Conservation (phyloP, 2,329 filamentous ascomycete species). For the Diplodia scrobiculata region DNA sequence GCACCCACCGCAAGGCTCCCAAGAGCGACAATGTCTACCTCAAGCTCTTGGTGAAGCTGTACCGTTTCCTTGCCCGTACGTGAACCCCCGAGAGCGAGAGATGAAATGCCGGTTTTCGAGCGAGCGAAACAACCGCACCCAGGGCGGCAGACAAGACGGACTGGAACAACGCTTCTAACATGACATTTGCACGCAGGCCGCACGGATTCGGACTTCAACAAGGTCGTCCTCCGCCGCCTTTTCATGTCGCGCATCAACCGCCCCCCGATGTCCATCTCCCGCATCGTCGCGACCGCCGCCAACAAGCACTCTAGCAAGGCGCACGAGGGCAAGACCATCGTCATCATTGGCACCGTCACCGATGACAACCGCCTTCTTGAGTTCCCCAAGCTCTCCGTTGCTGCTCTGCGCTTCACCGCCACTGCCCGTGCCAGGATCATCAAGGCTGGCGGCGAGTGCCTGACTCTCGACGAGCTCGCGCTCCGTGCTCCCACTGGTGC, state of each 20-base stretch:
- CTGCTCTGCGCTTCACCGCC: conserved; percentile 93
- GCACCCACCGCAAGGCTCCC: conserved; percentile 82
- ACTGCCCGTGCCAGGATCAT: conserved; percentile 91
- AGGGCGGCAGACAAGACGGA: neutral
- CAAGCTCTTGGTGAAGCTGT: conserved; percentile 96
- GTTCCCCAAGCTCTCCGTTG: conserved; percentile 89
- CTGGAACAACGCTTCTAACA: neutral
- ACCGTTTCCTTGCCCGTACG: conserved; percentile 94
- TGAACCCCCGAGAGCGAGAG: conserved; percentile 36
- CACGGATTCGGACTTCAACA: conserved; percentile 98
- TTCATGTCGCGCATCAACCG: conserved; percentile 99
- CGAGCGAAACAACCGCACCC: conserved; percentile 1
- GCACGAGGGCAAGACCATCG: conserved; percentile 79
- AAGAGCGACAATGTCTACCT: conserved; percentile 99
- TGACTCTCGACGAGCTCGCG: conserved; percentile 97
- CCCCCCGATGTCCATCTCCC: conserved; percentile 80
- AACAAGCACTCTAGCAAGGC: conserved; percentile 55
- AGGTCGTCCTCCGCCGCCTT: conserved; percentile 93
- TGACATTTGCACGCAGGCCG: conserved; percentile 62
- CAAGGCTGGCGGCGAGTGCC: conserved; percentile 89
- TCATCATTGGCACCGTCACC: conserved; percentile 92
- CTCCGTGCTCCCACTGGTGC: conserved; percentile 90
- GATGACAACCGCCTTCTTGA: conserved; percentile 88
- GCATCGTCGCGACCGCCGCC: conserved; percentile 69
- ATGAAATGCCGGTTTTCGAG: neutral